A percentile compares a stretch with the other conserved stretches of the same genome.
These are phyloP conservation scores for Lineolata rhizophorae DNA, from an alignment of 495 filamentous ascomycete genomes.

Conservation along the genomic window DNA sequence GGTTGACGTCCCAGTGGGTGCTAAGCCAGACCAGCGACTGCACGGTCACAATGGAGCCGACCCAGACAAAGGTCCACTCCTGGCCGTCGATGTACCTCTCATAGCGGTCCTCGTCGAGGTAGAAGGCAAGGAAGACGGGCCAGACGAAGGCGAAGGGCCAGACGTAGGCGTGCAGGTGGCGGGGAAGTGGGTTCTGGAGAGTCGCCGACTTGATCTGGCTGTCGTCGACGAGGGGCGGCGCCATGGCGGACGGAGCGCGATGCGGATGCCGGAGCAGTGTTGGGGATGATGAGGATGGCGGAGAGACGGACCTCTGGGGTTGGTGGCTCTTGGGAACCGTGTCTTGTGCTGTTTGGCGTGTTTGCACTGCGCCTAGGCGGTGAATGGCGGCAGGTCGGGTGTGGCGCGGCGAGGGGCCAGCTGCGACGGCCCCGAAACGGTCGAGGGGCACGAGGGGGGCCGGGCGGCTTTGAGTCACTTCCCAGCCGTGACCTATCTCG, in stretches of 20 bases:
- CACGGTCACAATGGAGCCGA: constrained; percentile 62
- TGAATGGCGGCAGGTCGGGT: too few species aligned
- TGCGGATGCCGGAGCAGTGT: constrained; percentile 9
- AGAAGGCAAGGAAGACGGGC: constrained; percentile 75
- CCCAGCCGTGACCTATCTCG: too few species aligned
- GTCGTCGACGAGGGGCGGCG: constrained; percentile 61
- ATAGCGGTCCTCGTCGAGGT: constrained; percentile 62
- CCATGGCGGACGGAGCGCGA: too few species aligned
- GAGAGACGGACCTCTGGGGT: too few species aligned
- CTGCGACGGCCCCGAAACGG: not conserved
- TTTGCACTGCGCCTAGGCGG: too few species aligned
- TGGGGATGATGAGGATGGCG: not conserved
- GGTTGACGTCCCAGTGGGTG: constrained; percentile 89
- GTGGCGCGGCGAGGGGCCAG: too few species aligned
- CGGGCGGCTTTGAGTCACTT: too few species aligned
- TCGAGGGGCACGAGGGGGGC: not conserved
- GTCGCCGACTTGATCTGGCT: constrained; percentile 71
- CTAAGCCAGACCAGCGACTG: constrained; percentile 86
- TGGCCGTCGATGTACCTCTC: constrained; percentile 66
- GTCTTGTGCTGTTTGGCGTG: too few species aligned
- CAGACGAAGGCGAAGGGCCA: constrained; percentile 84
- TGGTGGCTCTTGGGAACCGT: too few species aligned
- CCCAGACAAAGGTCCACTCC: constrained; percentile 96
- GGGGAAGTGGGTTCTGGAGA: constrained; percentile 69
- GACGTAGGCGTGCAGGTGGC: constrained; percentile 64